phyloP scores from a whole-genome alignment of 106 monocot genomes.

The Alisma plantagoaquatica region DNA sequence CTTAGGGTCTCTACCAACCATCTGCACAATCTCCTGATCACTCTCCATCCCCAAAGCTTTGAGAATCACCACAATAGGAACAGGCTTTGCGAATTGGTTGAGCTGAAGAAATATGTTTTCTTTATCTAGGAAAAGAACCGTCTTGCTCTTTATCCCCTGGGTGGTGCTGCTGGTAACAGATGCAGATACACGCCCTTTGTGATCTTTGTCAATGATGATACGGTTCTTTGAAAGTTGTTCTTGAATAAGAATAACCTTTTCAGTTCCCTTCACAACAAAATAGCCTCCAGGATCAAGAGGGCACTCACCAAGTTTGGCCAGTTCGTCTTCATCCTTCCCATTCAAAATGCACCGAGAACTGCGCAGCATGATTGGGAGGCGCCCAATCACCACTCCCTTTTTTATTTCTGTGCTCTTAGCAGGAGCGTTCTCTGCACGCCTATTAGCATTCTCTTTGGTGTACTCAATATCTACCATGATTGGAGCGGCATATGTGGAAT shows the following conservation, averaged over 20 bases:
- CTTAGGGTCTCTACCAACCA: constrained; percentile 90
- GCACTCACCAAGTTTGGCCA: constrained; percentile 93
- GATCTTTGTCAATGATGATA: constrained; percentile 86
- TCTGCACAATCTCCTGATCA: constrained; percentile 93
- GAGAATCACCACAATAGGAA: constrained; percentile 83
- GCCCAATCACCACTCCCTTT: constrained; percentile 47
- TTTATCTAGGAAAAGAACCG: constrained; percentile 80
- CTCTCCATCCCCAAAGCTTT: constrained; percentile 94
- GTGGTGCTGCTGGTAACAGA: constrained; percentile 84
- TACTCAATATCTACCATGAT: constrained; percentile 71
- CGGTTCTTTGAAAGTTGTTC: constrained; percentile 98
- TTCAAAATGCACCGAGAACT: constrained; percentile 58
- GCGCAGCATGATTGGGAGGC: constrained; percentile 90
- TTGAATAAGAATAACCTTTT: constrained; percentile 95
- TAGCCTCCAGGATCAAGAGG: constrained; percentile 99
- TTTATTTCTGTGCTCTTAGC: constrained; percentile 13
- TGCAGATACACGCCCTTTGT: constrained; percentile 82
- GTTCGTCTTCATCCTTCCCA: constrained; percentile 89
- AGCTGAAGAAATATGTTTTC: constrained; percentile 90
- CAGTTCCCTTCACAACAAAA: constrained; percentile 88
- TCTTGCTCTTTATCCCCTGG: constrained; percentile 89
- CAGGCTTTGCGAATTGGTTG: constrained; percentile 79
- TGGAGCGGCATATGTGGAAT: constrained; percentile 77
- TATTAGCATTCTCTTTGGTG: constrained; percentile 51
- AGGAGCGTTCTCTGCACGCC: constrained; percentile 85